Evolutionary conservation across 345 rosid genomes (phyloP).

Genomic region (Jatropha curcas): DNA sequence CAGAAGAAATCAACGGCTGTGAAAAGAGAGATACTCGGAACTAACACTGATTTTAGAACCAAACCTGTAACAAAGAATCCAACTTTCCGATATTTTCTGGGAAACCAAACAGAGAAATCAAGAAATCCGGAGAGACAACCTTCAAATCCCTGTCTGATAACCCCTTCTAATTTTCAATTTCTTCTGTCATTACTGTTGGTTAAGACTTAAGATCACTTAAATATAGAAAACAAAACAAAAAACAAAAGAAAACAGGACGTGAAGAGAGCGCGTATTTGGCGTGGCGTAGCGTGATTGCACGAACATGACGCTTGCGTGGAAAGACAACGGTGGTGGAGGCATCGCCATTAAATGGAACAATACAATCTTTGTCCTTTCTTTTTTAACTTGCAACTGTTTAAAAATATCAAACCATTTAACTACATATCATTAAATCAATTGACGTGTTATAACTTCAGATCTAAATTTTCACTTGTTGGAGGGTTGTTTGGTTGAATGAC

Average conservation of each 20-base stretch:
- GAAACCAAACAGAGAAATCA: background rate
- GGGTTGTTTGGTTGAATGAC: no score
- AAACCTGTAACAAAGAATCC: background rate
- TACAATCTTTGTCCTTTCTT: no score
- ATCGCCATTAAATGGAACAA: background rate
- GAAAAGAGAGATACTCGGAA: background rate
- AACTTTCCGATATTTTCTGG: background rate
- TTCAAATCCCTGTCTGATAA: background rate
- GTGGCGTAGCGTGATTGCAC: conserved; percentile 3
- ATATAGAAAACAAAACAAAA: background rate
- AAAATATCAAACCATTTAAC: no score
- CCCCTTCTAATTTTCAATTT: background rate
- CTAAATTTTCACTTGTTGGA: no score
- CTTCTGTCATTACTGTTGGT: no score
- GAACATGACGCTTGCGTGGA: conserved; percentile 9
- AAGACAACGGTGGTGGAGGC: background rate
- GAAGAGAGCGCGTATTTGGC: background rate
- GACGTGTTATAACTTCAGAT: no score
- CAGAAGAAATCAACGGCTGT: background rate
- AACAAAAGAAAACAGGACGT: background rate
- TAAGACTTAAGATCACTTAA: background rate
- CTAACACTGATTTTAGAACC: background rate
- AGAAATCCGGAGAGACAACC: background rate
- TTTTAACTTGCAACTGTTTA: no score
- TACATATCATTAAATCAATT: no score